Evolutionary conservation across 345 rosid genomes (phyloP).

Genomic region (Boechera divaricarpa): DNA sequence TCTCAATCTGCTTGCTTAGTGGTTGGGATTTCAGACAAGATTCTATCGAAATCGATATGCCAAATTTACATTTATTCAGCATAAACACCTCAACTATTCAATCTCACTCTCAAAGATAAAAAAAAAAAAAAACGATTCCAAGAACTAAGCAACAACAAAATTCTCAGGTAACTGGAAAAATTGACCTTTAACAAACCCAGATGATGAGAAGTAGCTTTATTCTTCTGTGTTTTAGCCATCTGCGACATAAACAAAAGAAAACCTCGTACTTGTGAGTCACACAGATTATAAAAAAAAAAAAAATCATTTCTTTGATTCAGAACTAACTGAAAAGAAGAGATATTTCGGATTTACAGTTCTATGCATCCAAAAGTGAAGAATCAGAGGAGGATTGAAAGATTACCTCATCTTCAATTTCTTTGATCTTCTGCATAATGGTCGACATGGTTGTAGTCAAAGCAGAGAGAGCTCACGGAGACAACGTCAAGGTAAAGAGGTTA

Average conservation of each 20-base stretch:
- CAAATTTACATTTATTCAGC: neutral
- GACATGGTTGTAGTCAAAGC: slow-evolving; percentile 54
- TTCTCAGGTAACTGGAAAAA: neutral
- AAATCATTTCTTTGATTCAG: neutral
- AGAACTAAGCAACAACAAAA: neutral
- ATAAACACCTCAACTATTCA: slow-evolving; percentile 22
- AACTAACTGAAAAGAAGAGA: neutral
- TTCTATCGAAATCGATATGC: neutral
- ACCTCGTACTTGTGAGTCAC: neutral
- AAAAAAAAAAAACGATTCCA: slow-evolving; percentile 5
- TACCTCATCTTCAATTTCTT: slow-evolving; percentile 94
- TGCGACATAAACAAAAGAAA: slow-evolving; percentile 39
- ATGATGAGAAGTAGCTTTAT: slow-evolving; percentile 98
- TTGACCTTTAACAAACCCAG: slow-evolving; percentile 91
- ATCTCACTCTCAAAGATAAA: slow-evolving; percentile 18
- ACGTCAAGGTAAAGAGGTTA: neutral
- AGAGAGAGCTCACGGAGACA: slow-evolving; percentile 11
- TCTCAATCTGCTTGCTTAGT: neutral
- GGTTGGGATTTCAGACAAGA: neutral
- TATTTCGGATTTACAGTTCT: neutral
- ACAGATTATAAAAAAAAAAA: neutral
- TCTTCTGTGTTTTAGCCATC: slow-evolving; percentile 99
- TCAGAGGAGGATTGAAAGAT: slow-evolving; percentile 21
- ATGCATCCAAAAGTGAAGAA: slow-evolving; percentile 22
- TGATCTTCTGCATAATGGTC: slow-evolving; percentile 88